Evolutionary conservation across 257 asterid species (phyloP).

Genomic region (Primulina huaijiensis): DNA sequence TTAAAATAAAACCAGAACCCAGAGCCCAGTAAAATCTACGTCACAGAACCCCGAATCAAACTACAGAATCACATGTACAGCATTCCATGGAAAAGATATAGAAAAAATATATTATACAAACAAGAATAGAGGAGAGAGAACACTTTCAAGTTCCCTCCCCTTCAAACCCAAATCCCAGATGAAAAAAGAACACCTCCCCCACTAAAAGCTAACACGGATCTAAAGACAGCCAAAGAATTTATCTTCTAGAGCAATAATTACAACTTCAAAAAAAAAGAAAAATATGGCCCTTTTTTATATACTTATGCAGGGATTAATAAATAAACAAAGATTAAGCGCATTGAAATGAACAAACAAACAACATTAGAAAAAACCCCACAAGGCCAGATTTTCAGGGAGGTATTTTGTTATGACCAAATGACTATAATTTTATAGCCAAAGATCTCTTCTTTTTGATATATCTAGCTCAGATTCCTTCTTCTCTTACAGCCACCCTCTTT

Average conservation of each 20-base stretch:
- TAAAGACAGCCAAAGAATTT: constrained; percentile 20
- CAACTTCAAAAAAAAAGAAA: background rate
- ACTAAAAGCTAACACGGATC: constrained; percentile 28
- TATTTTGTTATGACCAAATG: background rate
- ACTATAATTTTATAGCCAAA: constrained; percentile 3
- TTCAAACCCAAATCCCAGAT: constrained; percentile 29
- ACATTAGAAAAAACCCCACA: background rate
- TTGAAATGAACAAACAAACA: constrained; percentile 15
- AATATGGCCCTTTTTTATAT: background rate
- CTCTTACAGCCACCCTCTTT: constrained; percentile 15
- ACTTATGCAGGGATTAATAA: background rate
- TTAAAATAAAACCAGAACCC: constrained; percentile 23
- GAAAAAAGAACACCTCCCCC: constrained; percentile 9
- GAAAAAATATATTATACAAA: background rate
- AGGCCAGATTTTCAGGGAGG: constrained; percentile 21
- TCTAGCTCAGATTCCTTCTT: constrained; percentile 4
- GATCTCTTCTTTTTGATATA: constrained; percentile 9
- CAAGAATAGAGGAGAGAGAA: constrained; percentile 34
- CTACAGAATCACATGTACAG: constrained; percentile 17
- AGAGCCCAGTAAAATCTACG: constrained; percentile 4
- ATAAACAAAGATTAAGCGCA: background rate
- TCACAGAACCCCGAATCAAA: constrained; percentile 27
- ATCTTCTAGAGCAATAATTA: constrained; percentile 22
- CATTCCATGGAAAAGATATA: background rate
- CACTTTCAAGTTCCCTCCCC: constrained; percentile 28